Base-by-base conservation (phyloP, 2,329 filamentous ascomycete genomes). In the Fusarium solani-melongenae region DNA sequence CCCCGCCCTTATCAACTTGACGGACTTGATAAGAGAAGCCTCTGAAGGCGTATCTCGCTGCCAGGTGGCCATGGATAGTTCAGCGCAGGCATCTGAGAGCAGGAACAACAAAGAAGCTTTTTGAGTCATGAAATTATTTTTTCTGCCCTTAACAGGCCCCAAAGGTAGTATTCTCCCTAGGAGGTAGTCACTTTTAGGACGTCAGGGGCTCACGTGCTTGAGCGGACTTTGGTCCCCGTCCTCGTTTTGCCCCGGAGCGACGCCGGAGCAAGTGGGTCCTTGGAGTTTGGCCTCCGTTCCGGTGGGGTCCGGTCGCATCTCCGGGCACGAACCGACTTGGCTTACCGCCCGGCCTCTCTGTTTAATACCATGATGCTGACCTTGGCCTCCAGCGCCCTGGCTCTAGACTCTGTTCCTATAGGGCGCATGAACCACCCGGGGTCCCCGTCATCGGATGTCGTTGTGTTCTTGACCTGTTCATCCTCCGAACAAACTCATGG, bases 201-300 rank as follows among this genome's bases (percentile, higher is more conserved):
- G 27, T 51, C 17, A 31, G 27, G 27, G 10, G 10, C 46, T 51
- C 46, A 51, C 46, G 27, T 51, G 46, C 46, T 56, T 15, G 6
- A 60, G 57, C 57, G 57, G 38, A 60, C 57, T 60, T 60, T 60
- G 57, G 57, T 46, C 57, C 38, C 57, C 57, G 57, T 60, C 14
- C 20, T 17, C 38, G 2, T 7, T 7, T 12, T 20, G 17, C n/a
- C 57, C 57, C 38, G 27, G 57, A 44, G 29, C 38, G 57, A 27
- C 38, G 36, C 38, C 17, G 29, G n/a, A 27, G 17, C 34, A 39
- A 38, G 34, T 39, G 55, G 55, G 17, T 15, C 46, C 15, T 24
- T 39, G 60, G 60, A 55, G 27, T 63, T 55, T 56, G 60, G 60
- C 44, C 60, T 31, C 60, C 60, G 60, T 56, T n/a, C 27, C n/a